Base-by-base conservation (phyloP, 2,329 filamentous ascomycete genomes). In the Lasiodiplodia theobromae region DNA sequence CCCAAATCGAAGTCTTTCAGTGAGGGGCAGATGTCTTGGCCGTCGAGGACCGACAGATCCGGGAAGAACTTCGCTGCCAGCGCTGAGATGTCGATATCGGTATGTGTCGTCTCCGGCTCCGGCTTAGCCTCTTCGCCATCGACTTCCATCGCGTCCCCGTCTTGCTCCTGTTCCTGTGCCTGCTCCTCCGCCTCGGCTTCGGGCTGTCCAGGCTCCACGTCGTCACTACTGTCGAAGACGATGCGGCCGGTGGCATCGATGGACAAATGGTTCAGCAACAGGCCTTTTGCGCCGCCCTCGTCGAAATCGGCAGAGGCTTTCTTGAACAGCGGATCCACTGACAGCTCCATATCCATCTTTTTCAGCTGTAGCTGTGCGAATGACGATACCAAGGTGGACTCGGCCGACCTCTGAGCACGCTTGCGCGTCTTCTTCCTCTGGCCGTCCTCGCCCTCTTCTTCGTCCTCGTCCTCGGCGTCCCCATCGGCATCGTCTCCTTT, bases 281-380 rank as follows among this genome's bases (percentile, higher is more conserved):
- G 85, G 23, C 96, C 96, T 80, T 98, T 99, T 68, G 96, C 96
- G 68, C 96, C 96, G 23, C 96, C 96, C 82, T 99, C 96, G 77
- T 99, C 96, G 72, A 99, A 99, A 82, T 99, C 96, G 53, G 96
- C 96, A 6, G 95, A 97, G 0, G 95, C 95, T 77, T 99, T 99
- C 77, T 99, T 99, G 87, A 99, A 99, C n/a, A 99, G 82, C 2
- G 96, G 96, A 76, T 99, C 96, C 5, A 99, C 95, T 0, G 94
- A 90, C 72, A 99, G 97, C 76, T 99, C 96, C 54, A 98, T 86
- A 74, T 99, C 96, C 75, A 99, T 94, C 80, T 98, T 99, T 82
- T 99, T 99, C 74, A 98, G 85, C 77, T 97, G 93, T 67, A 99
- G 79, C 21, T 94, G 90, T 52, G 91, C 88, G 79, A 98, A 98